Base-by-base conservation (phyloP, 768 basidiomycete genomes). In the Serendipita sp. region DNA sequence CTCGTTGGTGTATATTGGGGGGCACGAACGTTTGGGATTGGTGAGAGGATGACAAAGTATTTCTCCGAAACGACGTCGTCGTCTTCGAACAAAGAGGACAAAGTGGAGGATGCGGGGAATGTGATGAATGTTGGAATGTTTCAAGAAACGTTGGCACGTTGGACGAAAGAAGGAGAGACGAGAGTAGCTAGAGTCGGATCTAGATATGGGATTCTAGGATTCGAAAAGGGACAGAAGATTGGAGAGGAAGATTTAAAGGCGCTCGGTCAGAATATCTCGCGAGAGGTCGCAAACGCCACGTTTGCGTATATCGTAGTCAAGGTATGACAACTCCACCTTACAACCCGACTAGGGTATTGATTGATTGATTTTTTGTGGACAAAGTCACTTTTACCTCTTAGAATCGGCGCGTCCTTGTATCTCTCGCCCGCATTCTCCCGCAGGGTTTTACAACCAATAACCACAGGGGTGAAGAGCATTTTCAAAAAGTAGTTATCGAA, bases 201-300 rank as follows among this genome's bases (percentile, higher is more conserved):
- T 65, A 79, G 86, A 45, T 93, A 95, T 73, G 91, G 91, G 0
- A 65, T 88, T 10, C 87, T 92, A 73, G 92, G 91, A 8, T 86
- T 83, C 68, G 80, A 83, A 73, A 88, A 86, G 71, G 73, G 78
- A 11, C 64, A 63, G 2, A 67, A 63, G 47, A 48, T 56, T 34
- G 8, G 67, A 66, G 45, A 65, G 53, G 62, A 18, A 16, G 58
- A 67, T 35, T 65, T 68, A 32, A 53, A 28, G n/a, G 30, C 51
- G 45, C 65, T 64, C 13, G 46, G 66, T 35, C 75, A 74, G 11
- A 75, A 75, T 65, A 72, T 90, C 41, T 86, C 85, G 8, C 85
- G 86, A 15, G 88, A 91, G 70, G 81, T 91, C 3, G 86, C 89
- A 3, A 92, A 92, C 71, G 89, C 84, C 2, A 81, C 91, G 7